phyloP scores from a whole-genome alignment of 495 filamentous ascomycete genomes.

The Margaritispora aquatica region DNA sequence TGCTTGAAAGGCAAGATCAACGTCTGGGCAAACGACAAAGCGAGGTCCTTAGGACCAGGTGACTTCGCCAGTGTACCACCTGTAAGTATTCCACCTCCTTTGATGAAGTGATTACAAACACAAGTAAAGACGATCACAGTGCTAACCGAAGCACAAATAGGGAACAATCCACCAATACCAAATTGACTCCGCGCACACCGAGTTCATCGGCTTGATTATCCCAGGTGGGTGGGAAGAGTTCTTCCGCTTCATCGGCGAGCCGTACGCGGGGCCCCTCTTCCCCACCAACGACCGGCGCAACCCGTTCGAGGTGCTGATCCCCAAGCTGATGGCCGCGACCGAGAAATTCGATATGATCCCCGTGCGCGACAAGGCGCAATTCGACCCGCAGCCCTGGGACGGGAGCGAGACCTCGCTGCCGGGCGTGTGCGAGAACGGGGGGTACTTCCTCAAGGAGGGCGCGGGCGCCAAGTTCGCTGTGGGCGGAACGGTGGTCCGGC shows the following conservation, averaged over 20 bases:
- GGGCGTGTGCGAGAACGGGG: slow-evolving; percentile 23
- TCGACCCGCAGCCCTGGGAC: slow-evolving; percentile 35
- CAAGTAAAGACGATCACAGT: background rate
- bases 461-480: slow-evolving; percentile 37
- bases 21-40: slow-evolving; percentile 41
- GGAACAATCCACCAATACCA: slow-evolving; percentile 37
- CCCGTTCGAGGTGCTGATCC: slow-evolving; percentile 31
- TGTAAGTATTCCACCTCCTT: slow-evolving; percentile 23
- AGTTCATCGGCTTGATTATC: slow-evolving; percentile 38
- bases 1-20: slow-evolving; percentile 40
- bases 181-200: slow-evolving; percentile 37
- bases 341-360: slow-evolving; percentile 43
- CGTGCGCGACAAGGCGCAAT: slow-evolving; percentile 34
- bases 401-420: slow-evolving; percentile 36
- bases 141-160: slow-evolving; percentile 13
- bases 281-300: slow-evolving; percentile 40
- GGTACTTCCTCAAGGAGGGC: slow-evolving; percentile 37
- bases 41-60: slow-evolving; percentile 37
- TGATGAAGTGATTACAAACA: too few relatives aligned
- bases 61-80: slow-evolving; percentile 46
- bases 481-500: slow-evolving; percentile 37
- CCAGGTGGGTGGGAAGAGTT: slow-evolving; percentile 50
- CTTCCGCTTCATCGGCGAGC: slow-evolving; percentile 43
- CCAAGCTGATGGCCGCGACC: slow-evolving; percentile 45
- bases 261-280: slow-evolving; percentile 42